phyloP scores from a whole-genome alignment of 2,329 filamentous ascomycete genomes.

The Xylariaceae sp. region DNA sequence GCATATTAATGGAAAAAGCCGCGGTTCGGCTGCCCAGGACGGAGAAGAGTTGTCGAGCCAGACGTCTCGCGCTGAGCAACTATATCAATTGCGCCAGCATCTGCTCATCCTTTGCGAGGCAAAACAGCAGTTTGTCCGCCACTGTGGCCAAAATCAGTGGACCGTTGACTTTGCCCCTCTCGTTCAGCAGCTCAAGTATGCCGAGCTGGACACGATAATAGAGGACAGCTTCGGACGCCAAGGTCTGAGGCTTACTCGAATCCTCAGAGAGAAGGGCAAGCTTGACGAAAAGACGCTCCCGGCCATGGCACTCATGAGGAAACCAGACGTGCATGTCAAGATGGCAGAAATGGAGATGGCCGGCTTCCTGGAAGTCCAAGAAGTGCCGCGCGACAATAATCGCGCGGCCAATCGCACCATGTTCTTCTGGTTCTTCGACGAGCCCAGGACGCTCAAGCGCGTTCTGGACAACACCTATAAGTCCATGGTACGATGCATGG shows the following conservation, averaged over 20 bases:
- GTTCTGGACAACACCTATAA: constrained; percentile 83
- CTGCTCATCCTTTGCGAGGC: constrained; percentile 68
- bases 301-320: constrained; percentile 73
- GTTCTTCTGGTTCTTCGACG: constrained; percentile 89
- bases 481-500: constrained; percentile 77
- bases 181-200: constrained; percentile 63
- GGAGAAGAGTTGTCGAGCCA: constrained; percentile 42
- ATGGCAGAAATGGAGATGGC: constrained; percentile 81
- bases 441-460: constrained; percentile 62
- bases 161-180: constrained; percentile 76
- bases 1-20: constrained; percentile 28
- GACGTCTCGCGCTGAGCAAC: constrained; percentile 40
- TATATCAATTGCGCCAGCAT: constrained; percentile 64
- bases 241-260: constrained; percentile 76
- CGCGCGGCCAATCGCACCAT: constrained; percentile 77
- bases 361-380: constrained; percentile 85
- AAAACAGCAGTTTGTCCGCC: constrained; percentile 61
- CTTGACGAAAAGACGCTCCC: constrained; percentile 90
- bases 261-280: constrained; percentile 81
- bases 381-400: constrained; percentile 83
- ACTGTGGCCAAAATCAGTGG: constrained; percentile 69
- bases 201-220: constrained; percentile 77
- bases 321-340: constrained; percentile 77
- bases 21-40: constrained; percentile 15
- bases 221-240: constrained; percentile 69